A percentile compares a stretch with the other conserved stretches of the same genome.
These are phyloP conservation scores for Beauveria asiatica DNA, from an alignment of 2,329 filamentous ascomycete species.

Conservation along the genomic window DNA sequence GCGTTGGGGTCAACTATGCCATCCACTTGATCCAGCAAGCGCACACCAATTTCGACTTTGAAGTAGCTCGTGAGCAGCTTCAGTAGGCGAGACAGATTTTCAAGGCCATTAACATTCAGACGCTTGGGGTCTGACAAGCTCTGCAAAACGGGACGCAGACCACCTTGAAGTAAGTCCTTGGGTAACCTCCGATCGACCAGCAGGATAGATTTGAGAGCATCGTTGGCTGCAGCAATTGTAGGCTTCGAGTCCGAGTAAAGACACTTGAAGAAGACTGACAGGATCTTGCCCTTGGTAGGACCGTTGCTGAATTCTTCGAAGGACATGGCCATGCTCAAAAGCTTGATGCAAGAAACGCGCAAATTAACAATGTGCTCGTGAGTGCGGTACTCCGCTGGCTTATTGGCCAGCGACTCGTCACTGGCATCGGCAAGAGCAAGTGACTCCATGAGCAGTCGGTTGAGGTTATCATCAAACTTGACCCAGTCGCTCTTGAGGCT, in stretches of 20 bases:
- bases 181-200: slow-evolving; percentile 85
- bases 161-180: slow-evolving; percentile 90
- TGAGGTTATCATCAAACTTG: slow-evolving; percentile 84
- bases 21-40: slow-evolving; percentile 90
- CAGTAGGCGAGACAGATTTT: slow-evolving; percentile 81
- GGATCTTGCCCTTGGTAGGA: slow-evolving; percentile 60
- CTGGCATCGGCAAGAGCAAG: slow-evolving; percentile 89
- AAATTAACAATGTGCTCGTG: slow-evolving; percentile 88
- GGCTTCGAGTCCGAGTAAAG: slow-evolving; percentile 88
- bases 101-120: slow-evolving; percentile 78
- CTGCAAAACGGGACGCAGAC: slow-evolving; percentile 87
- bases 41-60: slow-evolving; percentile 92
- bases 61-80: slow-evolving; percentile 96
- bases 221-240: slow-evolving; percentile 89
- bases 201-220: slow-evolving; percentile 79
- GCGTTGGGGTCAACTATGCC: slow-evolving; percentile 72
- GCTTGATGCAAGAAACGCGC: slow-evolving; percentile 84
- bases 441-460: slow-evolving; percentile 85
- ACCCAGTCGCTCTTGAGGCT: slow-evolving; percentile 82
- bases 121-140: slow-evolving; percentile 92
- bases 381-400: slow-evolving; percentile 89
- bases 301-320: slow-evolving; percentile 85
- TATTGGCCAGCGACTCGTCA: slow-evolving; percentile 85
- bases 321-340: slow-evolving; percentile 86
- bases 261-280: slow-evolving; percentile 96